phyloP scores from a whole-genome alignment of 768 basidiomycete genomes.

The Gelatoporia subvermispora region DNA sequence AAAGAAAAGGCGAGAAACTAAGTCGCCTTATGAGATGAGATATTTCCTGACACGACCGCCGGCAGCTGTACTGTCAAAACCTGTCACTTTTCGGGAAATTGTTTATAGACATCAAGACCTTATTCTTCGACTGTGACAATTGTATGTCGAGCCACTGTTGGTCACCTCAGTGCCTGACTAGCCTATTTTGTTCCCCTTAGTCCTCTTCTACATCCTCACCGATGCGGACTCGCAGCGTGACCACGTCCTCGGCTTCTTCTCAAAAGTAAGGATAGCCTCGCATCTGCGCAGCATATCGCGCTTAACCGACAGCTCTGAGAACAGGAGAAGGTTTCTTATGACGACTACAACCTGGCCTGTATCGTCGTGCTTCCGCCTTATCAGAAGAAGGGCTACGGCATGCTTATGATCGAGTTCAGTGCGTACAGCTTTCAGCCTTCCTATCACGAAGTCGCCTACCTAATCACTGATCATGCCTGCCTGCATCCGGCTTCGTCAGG shows the following conservation, averaged over 20 bases:
- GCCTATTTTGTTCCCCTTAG: slow-evolving; percentile 29
- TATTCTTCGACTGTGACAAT: slow-evolving; percentile 87
- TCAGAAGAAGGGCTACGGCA: slow-evolving; percentile 86
- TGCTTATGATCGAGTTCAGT: slow-evolving; percentile 99
- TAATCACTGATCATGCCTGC: neutral
- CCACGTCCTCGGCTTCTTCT: slow-evolving; percentile 75
- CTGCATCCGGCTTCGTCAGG: slow-evolving; percentile 40
- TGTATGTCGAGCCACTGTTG: slow-evolving; percentile 42
- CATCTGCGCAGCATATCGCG: neutral
- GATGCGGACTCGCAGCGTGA: slow-evolving; percentile 77
- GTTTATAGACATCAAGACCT: slow-evolving; percentile 97
- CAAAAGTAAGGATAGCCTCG: slow-evolving; percentile 42
- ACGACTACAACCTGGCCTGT: slow-evolving; percentile 95
- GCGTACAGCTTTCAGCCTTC: slow-evolving; percentile 21
- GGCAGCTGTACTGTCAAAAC: slow-evolving; percentile 92
- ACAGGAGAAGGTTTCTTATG: slow-evolving; percentile 91
- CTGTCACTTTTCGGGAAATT: slow-evolving; percentile 93
- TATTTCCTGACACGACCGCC: slow-evolving; percentile 1
- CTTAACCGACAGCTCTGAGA: neutral
- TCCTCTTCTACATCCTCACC: slow-evolving; percentile 90
- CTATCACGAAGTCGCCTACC: neutral
- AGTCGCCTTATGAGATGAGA: neutral
- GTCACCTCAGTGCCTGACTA: neutral
- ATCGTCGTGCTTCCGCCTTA: slow-evolving; percentile 94
- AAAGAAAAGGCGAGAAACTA: slow-evolving; percentile 61